These are phyloP conservation scores for Ziziphus jujuba DNA, from an alignment of 306 rosid species.

Conservation along the genomic window DNA sequence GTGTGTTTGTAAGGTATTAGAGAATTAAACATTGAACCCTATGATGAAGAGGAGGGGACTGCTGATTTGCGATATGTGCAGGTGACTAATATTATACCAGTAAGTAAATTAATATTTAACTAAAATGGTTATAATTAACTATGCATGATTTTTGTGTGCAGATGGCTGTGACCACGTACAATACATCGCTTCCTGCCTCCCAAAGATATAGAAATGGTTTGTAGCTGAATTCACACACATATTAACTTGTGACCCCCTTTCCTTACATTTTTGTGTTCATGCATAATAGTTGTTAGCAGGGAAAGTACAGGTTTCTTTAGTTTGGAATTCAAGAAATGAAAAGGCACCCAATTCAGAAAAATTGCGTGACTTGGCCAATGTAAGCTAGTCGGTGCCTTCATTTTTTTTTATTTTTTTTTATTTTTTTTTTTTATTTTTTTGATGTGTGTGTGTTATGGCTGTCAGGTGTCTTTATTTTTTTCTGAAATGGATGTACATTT, in stretches of 20 bases:
- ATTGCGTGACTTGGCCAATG: slow-evolving; percentile 73
- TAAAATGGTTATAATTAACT: slow-evolving; percentile 14
- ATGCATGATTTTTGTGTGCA: slow-evolving; percentile 33
- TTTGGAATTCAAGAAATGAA: slow-evolving; percentile 94
- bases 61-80: slow-evolving; percentile 90
- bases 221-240: slow-evolving; percentile 18
- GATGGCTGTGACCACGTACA: slow-evolving; percentile 95
- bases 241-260: background rate
- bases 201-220: slow-evolving; percentile 83
- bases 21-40: slow-evolving; percentile 60
- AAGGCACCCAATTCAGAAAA: slow-evolving; percentile 58
- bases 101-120: background rate
- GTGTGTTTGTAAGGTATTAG: slow-evolving; percentile 51
- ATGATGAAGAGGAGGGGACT: slow-evolving; percentile 80
- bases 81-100: slow-evolving; percentile 22
- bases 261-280: slow-evolving; percentile 14
- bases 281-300: slow-evolving; percentile 48
- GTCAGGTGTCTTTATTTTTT: background rate
- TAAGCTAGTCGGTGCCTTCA: slow-evolving; percentile 34
- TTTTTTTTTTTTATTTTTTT: too few relatives aligned
- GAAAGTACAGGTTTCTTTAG: slow-evolving; percentile 84
- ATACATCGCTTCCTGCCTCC: slow-evolving; percentile 74
- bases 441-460: too few relatives aligned
- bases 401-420: too few relatives aligned
- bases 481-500: background rate